These are phyloP conservation scores for Globisporangium middletonii DNA, from an alignment of 352 stramenopile genomes.

Conservation along the genomic window DNA sequence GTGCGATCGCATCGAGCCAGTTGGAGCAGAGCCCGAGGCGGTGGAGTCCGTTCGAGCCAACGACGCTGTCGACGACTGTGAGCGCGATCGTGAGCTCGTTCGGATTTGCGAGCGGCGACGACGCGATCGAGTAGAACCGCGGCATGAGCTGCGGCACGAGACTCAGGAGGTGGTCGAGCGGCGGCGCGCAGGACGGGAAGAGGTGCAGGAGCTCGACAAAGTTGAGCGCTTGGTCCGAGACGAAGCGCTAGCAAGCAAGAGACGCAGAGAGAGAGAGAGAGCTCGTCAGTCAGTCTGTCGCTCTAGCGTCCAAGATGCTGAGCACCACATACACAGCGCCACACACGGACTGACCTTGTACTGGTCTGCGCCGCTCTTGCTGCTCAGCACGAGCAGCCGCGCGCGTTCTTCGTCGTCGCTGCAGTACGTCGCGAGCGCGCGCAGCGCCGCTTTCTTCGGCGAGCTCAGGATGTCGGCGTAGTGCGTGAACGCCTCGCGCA, in stretches of 20 bases:
- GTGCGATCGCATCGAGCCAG: constrained; percentile 47
- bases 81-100: constrained; percentile 83
- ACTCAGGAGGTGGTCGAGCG: constrained; percentile 84
- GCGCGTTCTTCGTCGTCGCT: constrained; percentile 51
- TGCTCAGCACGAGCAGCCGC: constrained; percentile 60
- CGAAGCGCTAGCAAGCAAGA: constrained; percentile 46
- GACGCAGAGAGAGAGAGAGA: background rate
- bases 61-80: constrained; percentile 87
- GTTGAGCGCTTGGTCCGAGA: constrained; percentile 85
- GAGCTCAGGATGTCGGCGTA: constrained; percentile 79
- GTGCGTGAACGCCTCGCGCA: constrained; percentile 70
- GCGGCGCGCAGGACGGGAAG: constrained; percentile 89
- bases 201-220: constrained; percentile 89
- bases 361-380: constrained; percentile 55
- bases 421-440: constrained; percentile 63
- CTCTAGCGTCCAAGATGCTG: background rate
- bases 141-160: constrained; percentile 87
- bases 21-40: constrained; percentile 58
- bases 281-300: too few relatives aligned
- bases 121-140: constrained; percentile 95
- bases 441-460: constrained; percentile 73
- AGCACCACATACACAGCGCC: background rate
- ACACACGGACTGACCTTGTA: constrained; percentile 43
- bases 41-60: constrained; percentile 29
- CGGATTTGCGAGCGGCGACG: constrained; percentile 80